A percentile compares a stretch with the other conserved stretches of the same genome.
Conservation (phyloP, 371 early-diverging fungal genomes). For the Fennellomyces sp. region DNA sequence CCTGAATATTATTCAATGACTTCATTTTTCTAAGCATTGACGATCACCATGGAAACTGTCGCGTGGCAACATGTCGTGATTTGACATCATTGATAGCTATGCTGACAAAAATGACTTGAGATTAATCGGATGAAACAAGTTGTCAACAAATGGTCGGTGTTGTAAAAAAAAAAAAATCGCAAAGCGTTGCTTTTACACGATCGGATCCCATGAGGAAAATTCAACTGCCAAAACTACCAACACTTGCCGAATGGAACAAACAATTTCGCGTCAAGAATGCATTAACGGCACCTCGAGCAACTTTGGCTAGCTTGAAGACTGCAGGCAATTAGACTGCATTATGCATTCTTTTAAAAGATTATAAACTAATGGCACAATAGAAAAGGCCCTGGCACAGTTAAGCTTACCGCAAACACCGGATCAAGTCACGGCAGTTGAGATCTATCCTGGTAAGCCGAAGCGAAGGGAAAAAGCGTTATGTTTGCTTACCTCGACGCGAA, state of each 20-base stretch:
- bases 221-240: conserved; percentile 5
- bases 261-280: conserved; percentile 10
- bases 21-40: no score
- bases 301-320: conserved; percentile 1
- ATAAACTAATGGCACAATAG: neutral
- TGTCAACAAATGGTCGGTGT: no score
- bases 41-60: no score
- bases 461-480: neutral
- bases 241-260: conserved; percentile 7
- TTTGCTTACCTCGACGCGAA: neutral
- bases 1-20: no score
- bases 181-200: no score
- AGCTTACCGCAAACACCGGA: conserved; percentile 18
- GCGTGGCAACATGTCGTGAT: no score
- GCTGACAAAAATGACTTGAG: no score
- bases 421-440: conserved; percentile 42
- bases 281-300: conserved; percentile 6
- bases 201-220: neutral
- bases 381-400: conserved; percentile 19
- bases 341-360: neutral
- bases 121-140: no score
- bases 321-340: conserved; percentile 11
- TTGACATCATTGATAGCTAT: no score
- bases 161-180: no score
- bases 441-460: conserved; percentile 40